Evolutionary conservation across 192 early-diverging fungal genomes (phyloP).

Genomic region (Coemansia brasiliensis): DNA sequence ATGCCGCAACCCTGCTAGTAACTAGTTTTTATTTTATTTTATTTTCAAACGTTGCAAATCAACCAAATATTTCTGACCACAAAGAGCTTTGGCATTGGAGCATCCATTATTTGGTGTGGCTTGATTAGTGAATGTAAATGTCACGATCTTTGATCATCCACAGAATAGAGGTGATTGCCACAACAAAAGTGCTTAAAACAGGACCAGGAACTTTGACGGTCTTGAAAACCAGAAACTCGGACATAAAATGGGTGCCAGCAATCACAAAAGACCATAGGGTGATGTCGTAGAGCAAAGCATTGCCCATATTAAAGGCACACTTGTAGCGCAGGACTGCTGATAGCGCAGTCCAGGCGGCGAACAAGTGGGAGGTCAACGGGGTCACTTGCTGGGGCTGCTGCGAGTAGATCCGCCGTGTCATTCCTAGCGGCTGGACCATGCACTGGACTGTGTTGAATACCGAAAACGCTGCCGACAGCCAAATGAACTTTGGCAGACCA

Average conservation of each 20-base stretch:
- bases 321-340: conserved; percentile 81
- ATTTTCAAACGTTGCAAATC: too few relatives aligned
- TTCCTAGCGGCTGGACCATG: conserved; percentile 67
- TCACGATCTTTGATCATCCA: conserved; percentile 54
- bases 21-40: background rate
- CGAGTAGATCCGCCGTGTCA: conserved; percentile 77
- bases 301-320: conserved; percentile 79
- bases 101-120: too few relatives aligned
- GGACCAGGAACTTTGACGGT: conserved; percentile 63
- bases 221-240: conserved; percentile 66
- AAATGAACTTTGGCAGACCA: conserved; percentile 69
- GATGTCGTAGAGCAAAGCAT: conserved; percentile 49
- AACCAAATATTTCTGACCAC: too few relatives aligned
- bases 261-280: conserved; percentile 70
- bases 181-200: conserved; percentile 65
- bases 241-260: conserved; percentile 67
- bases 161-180: conserved; percentile 59
- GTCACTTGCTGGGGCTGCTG: conserved; percentile 65
- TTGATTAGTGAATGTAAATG: conserved; percentile 26
- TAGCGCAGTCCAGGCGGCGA: conserved; percentile 88
- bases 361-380: conserved; percentile 73
- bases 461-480: conserved; percentile 71
- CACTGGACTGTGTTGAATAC: conserved; percentile 87
- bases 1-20: too few relatives aligned
- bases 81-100: too few relatives aligned